phyloP scores from a whole-genome alignment of 139 green algal genomes.

The Ettlia oleoabundans region DNA sequence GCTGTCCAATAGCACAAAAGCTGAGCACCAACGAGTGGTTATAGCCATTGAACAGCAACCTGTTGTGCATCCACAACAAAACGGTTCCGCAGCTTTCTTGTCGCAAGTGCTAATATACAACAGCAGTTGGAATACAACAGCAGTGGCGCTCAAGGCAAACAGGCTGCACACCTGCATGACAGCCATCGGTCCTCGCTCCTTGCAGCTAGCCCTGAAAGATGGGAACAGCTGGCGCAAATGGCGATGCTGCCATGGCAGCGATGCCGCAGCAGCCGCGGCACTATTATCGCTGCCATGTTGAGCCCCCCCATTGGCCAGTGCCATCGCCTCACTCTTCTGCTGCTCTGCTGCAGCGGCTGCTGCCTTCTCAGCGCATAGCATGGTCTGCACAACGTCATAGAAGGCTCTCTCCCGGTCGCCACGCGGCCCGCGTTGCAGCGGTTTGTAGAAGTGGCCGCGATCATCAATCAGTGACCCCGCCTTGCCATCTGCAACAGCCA shows the following conservation, averaged over 20 bases:
- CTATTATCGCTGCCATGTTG: not conserved
- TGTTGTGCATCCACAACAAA: no score
- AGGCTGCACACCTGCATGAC: not conserved
- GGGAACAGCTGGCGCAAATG: slow-evolving; percentile 18
- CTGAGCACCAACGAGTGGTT: no score
- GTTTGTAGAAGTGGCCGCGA: slow-evolving; percentile 76
- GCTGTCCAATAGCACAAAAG: no score
- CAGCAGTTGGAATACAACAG: no score
- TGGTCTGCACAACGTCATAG: slow-evolving; percentile 56
- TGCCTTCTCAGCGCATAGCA: no score
- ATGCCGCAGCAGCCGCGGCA: not conserved
- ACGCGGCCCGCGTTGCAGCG: slow-evolving; percentile 62
- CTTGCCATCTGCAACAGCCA: slow-evolving; percentile 67
- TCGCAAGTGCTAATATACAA: no score
- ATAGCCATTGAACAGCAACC: no score
- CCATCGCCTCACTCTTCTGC: no score
- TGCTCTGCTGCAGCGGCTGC: slow-evolving; percentile 22
- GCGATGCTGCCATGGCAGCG: slow-evolving; percentile 8
- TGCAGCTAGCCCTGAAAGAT: not conserved
- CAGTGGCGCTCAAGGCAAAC: not conserved
- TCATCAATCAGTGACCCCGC: slow-evolving; percentile 71
- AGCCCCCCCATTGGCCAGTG: no score
- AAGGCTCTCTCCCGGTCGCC: slow-evolving; percentile 63
- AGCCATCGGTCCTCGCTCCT: not conserved
- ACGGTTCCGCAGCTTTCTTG: no score